Percentiles rank a stretch among this genome's conserved stretches.
These are phyloP conservation scores for Metschnikowia anglica DNA, from an alignment of 805 yeast species.

Conservation along the genomic window DNA sequence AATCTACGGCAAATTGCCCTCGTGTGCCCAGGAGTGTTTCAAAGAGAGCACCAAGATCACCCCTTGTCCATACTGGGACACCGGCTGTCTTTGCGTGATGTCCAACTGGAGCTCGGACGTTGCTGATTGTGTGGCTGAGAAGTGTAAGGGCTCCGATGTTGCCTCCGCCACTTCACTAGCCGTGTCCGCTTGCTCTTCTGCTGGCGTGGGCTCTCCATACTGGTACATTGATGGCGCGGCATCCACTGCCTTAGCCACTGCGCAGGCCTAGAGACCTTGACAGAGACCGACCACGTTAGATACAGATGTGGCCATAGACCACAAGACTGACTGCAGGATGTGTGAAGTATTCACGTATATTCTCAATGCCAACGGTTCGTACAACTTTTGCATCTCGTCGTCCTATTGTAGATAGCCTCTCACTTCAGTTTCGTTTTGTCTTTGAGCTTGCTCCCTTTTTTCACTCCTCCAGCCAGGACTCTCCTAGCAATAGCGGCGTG, in stretches of 20 bases:
- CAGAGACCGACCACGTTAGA: too few species aligned
- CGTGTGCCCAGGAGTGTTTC: constrained; percentile 39
- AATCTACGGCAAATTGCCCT: constrained; percentile 33
- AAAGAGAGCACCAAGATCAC: constrained; percentile 32
- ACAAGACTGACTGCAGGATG: too few species aligned
- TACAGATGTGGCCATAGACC: too few species aligned
- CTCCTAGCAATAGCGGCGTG: too few species aligned
- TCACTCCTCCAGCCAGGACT: too few species aligned
- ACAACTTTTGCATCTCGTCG: too few species aligned
- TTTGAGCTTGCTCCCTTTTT: too few species aligned
- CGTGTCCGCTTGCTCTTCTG: constrained; percentile 32
- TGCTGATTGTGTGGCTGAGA: constrained; percentile 33
- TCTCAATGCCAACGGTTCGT: too few species aligned
- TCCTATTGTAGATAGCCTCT: too few species aligned
- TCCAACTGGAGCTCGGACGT: constrained; percentile 32
- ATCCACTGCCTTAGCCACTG: constrained; percentile 25
- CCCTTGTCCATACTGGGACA: constrained; percentile 48
- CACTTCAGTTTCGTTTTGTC: too few species aligned
- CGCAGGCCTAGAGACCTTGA: too few species aligned
- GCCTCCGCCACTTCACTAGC: constrained; percentile 31
- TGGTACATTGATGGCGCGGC: constrained; percentile 30
- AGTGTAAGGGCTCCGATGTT: constrained; percentile 32
- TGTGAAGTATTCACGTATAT: too few species aligned
- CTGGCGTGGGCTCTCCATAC: constrained; percentile 37
- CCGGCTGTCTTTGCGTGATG: constrained; percentile 47